Evolutionary conservation across 768 basidiomycete species (phyloP), one percentile per base, ranked within the genome.

Genomic region (Rhodosporidiobolus odoratus): DNA sequence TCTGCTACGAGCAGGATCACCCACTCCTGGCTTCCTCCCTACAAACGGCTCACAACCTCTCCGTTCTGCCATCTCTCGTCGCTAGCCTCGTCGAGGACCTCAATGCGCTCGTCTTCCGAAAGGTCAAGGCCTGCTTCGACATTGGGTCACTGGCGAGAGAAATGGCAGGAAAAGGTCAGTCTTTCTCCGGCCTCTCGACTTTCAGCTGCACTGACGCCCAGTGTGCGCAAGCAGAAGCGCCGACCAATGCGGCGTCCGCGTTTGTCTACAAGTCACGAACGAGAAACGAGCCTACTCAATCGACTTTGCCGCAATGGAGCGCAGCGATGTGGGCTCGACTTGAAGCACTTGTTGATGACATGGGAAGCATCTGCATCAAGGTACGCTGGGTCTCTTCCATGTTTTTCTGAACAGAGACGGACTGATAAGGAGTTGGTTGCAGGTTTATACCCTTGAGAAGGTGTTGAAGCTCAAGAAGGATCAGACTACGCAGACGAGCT

Each of bases 361-460:
- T 99, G 85, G 86, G 90, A 3, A 87, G 86, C 60, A 90, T 89
- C 74, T 98, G 96, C 77, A 86, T 92, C 78, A 96, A 97, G 84
- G 92, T 85, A 60, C 62, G 66, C 30, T n/a, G 9, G 0, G 9
- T 4, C 12, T 30, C 16, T 1, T 35, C 13, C 30, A 25, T 6
- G n/a, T 0, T 40, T 30, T 0, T 6, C 23, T 8, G 45, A 9
- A 4, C 9, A 17, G 15, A 8, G 19, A 23, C 48, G n/a, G 27
- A 12, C 12, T 50, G n/a, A 8, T 8, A 50, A 50, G 48, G 27
- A 27, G 13, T 53, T 21, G 52, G 15, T 0, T 10, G 12, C 53
- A 93, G 92, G 91, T 98, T 10, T 95, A 98, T 79, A 89, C 89
- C 1, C 85, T 99, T 9, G 95, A 98, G 80, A 96, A 92, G 77